These are phyloP conservation scores for Colletotrichum destructivum DNA, from an alignment of 2,329 filamentous ascomycete species.

Conservation along the genomic window DNA sequence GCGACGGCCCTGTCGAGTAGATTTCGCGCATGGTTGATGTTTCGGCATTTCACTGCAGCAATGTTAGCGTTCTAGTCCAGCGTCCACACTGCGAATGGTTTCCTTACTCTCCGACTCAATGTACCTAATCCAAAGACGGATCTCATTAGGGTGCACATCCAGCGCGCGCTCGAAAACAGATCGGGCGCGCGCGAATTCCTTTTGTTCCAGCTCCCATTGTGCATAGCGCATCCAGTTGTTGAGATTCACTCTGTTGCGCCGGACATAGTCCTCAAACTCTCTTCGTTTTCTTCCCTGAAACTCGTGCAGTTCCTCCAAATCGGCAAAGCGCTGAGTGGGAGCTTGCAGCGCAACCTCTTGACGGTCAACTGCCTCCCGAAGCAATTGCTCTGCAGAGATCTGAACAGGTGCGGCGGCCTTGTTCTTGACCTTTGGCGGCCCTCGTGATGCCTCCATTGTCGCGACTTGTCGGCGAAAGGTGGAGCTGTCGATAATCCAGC, in stretches of 20 bases:
- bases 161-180: conserved; percentile 96
- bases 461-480: conserved; percentile 21
- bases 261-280: conserved; percentile 98
- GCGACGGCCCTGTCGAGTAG: conserved; percentile 95
- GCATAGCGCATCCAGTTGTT: conserved; percentile 99
- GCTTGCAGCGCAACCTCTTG: conserved; percentile 91
- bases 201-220: conserved; percentile 97
- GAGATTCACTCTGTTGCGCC: conserved; percentile 93
- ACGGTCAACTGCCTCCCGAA: conserved; percentile 96
- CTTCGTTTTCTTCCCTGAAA: conserved; percentile 96
- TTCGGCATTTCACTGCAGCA: conserved; percentile 63
- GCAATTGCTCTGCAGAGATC: conserved; percentile 96
- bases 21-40: conserved; percentile 97
- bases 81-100: conserved; percentile 42
- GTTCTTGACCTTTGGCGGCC: conserved; percentile 97
- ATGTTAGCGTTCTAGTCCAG: conserved; percentile 1
- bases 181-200: conserved; percentile 92
- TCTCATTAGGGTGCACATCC: conserved; percentile 90
- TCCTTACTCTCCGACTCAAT: conserved; percentile 96
- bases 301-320: conserved; percentile 97
- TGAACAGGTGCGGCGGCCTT: conserved; percentile 93
- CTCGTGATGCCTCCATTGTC: conserved; percentile 90
- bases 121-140: conserved; percentile 92
- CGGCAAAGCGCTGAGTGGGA: conserved; percentile 94
- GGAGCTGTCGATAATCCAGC: too few species aligned